These are phyloP conservation scores for Pythium aquatile DNA, from an alignment of 352 stramenopile genomes.

Conservation along the genomic window DNA sequence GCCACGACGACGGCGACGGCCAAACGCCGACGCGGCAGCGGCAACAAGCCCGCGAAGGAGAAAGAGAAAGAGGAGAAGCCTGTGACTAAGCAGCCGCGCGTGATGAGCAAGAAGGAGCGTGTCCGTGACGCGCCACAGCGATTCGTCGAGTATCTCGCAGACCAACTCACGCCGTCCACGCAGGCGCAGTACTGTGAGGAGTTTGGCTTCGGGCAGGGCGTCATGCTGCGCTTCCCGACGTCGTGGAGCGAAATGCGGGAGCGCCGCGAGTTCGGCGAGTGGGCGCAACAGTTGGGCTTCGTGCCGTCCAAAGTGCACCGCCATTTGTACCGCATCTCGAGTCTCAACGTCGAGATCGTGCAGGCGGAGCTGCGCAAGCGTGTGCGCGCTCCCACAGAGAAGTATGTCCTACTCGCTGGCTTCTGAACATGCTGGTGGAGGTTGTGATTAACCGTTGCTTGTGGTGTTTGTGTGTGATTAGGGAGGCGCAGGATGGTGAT, in stretches of 20 bases:
- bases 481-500: constrained; percentile 7
- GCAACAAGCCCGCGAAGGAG: background rate
- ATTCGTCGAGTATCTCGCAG: constrained; percentile 54
- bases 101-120: constrained; percentile 44
- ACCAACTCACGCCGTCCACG: constrained; percentile 45
- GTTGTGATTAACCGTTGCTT: too few species aligned
- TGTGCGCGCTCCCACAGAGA: constrained; percentile 4
- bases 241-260: constrained; percentile 33
- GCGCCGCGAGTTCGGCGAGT: constrained; percentile 35
- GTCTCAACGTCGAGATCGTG: constrained; percentile 61
- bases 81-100: constrained; percentile 1
- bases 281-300: constrained; percentile 60
- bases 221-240: constrained; percentile 49
- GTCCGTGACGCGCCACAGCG: constrained; percentile 40
- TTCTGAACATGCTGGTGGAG: too few species aligned
- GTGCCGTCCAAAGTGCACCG: constrained; percentile 28
- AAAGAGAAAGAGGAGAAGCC: background rate
- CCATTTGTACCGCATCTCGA: constrained; percentile 50
- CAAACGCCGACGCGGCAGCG: background rate
- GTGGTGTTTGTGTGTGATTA: background rate
- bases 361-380: constrained; percentile 43
- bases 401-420: constrained; percentile 3
- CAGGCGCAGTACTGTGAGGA: constrained; percentile 49
- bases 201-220: constrained; percentile 55
- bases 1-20: background rate